Base-by-base conservation (phyloP, 2,329 filamentous ascomycete genomes). In the Aureobasidium lini region DNA sequence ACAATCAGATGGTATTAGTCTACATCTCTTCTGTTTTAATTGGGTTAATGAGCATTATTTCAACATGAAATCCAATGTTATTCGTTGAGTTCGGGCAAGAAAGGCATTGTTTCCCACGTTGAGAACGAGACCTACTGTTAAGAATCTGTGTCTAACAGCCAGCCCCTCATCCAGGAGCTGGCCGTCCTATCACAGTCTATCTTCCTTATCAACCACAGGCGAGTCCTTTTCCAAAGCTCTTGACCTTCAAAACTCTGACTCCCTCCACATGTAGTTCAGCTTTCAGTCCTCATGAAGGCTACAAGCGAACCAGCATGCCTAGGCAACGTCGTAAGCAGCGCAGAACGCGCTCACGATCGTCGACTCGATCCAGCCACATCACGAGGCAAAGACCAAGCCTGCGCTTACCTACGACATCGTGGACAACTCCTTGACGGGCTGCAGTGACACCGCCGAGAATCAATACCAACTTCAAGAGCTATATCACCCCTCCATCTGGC, bases 381-480 rank as follows among this genome's bases (percentile, higher is more conserved):
- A 3, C 34, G 34, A 23, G 32, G 44, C 44, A 32, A 47, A 13
- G 29, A 32, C 13, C 5, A 6, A 1, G 2, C 5, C 28, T 16
- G 44, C 44, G 44, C 29, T 9, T 16, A 31, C 18, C 46, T 8
- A 13, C 23, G 4, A 15, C 29, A n/a, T 49, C 46, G 10, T 16
- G 9, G 9, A 23, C 16, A 28, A 13, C 11, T 16, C 36, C n/a
- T 9, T 1, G 6, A 52, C 2, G 8, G 7, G 31, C 36, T 2
- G 16, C 15, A 36, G 42, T 56, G 52, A 36, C 39, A 37, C 52
- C 52, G 52, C 52, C 52, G 52, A 56, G 52, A 29, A 56, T 44
- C 52, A 46, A 56, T 56, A 56, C 52, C 40, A 29, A 6, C 9
- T 2, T 15, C 2, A 43, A 42, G 18, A 6, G 36, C 15, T 28